Evolutionary conservation across 148 eudicot species (phyloP), one percentile per base, ranked within the genome.

Genomic region (Rhododendron vialii): DNA sequence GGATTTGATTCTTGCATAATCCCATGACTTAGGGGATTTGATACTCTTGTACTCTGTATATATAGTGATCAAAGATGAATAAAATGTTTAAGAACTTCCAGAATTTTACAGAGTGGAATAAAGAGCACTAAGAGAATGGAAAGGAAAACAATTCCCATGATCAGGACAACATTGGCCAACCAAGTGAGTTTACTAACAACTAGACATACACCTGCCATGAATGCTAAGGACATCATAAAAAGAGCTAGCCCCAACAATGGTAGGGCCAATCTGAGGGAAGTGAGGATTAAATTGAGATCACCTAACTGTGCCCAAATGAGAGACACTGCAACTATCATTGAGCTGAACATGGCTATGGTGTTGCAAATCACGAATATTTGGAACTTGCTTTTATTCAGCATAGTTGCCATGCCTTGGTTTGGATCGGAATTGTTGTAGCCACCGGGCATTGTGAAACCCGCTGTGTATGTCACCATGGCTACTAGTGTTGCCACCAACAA

Each of bases 291-390:
- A 53, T 85, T 87, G 24, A 87, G 83, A 48, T 91, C 93, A 4
- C 91, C 90, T 47, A 90, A 12, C 48, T 90, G 87, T 38, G 93
- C 92, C 90, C 92, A 92, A 3, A 92, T 85, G 75, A 92, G 92
- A 7, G 82, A 76, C 12, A 92, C 89, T 0, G 88, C 86, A 8
- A 85, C 85, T 7, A 90, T 33, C n/a, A 89, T 87, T 18, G 93
- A 89, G 69, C 84, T 89, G 83, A 86, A 90, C 89, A 92, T 82
- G 1, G 92, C 93, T 41, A 90, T 79, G 20, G 92, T 89, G 89
- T 92, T 86, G 74, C 88, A 85, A 4, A 91, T 83, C 38, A 92
- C 85, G 61, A 90, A 92, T 43, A 35, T 59, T 18, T 83, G 71
- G 57, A 88, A 88, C 7, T 45, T 53, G 14, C 48, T 55, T 24